Conservation (phyloP, 805 yeast species). For the Metschnikowia proteae region DNA sequence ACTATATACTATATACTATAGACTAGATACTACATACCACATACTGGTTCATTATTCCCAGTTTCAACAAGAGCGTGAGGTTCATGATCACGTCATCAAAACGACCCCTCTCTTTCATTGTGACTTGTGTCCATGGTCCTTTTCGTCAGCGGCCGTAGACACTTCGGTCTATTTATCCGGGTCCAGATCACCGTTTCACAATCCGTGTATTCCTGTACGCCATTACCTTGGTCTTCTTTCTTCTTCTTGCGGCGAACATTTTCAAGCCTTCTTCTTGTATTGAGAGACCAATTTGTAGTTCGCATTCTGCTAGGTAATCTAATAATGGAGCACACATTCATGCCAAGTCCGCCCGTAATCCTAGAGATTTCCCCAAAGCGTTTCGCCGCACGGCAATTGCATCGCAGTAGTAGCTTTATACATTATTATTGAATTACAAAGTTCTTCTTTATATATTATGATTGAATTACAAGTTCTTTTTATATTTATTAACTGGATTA, state of each 20-base stretch:
- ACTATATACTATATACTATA: too few relatives aligned
- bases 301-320: constrained; percentile 72
- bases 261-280: constrained; percentile 56
- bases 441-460: too few relatives aligned
- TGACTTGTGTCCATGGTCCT: background rate
- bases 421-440: too few relatives aligned
- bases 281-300: constrained; percentile 73
- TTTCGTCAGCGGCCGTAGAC: background rate
- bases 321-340: constrained; percentile 92
- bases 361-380: constrained; percentile 85
- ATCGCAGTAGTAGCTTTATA: constrained; percentile 54
- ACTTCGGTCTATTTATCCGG: background rate
- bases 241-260: constrained; percentile 28
- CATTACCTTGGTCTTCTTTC: constrained; percentile 3
- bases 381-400: constrained; percentile 79
- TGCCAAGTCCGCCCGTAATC: constrained; percentile 74
- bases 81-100: background rate
- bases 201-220: background rate
- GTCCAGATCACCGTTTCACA: background rate
- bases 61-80: too few relatives aligned
- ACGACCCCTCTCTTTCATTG: constrained; percentile 4
- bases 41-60: too few relatives aligned
- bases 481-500: too few relatives aligned
- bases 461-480: too few relatives aligned
- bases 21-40: too few relatives aligned